A percentile compares a stretch with the other conserved stretches of the same genome.
Conservation (phyloP, 2,329 filamentous ascomycete genomes). For the Coniochaeta pulveracea region DNA sequence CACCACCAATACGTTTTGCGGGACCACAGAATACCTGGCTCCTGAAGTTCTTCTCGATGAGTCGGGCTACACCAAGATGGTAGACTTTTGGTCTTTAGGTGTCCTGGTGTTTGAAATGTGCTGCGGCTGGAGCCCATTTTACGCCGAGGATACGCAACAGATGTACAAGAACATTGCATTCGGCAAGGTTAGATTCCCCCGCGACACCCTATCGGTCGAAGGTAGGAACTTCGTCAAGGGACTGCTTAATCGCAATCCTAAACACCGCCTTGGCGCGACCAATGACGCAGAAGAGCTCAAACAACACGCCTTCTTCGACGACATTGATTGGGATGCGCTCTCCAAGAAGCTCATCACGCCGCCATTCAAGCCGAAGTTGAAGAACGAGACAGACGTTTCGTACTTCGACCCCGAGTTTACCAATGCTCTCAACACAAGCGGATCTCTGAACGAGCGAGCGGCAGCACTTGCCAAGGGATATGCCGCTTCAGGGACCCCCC, state of each 20-base stretch:
- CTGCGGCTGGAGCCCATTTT: constrained; percentile 98
- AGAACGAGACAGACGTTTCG: constrained; percentile 89
- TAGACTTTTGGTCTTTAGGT: constrained; percentile 97
- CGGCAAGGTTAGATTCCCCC: constrained; percentile 91
- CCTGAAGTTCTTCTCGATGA: constrained; percentile 93
- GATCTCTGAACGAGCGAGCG: constrained; percentile 83
- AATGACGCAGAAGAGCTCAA: constrained; percentile 91
- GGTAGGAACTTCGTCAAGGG: constrained; percentile 98
- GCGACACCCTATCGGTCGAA: constrained; percentile 87
- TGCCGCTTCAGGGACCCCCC: constrained; percentile 77
- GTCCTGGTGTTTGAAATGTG: constrained; percentile 99
- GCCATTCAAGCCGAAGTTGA: constrained; percentile 95
- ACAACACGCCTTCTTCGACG: constrained; percentile 84
- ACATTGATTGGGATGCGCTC: constrained; percentile 86
- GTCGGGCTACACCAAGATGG: constrained; percentile 98
- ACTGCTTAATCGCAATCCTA: constrained; percentile 90
- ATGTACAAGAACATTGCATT: constrained; percentile 99
- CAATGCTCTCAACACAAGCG: constrained; percentile 76
- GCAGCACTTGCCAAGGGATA: constrained; percentile 77
- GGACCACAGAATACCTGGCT: constrained; percentile 93
- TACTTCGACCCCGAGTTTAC: constrained; percentile 99
- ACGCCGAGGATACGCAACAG: constrained; percentile 96
- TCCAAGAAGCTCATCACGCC: constrained; percentile 86
- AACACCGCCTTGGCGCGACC: constrained; percentile 83
- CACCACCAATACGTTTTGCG: constrained; percentile 97